Percentiles rank a stretch among this genome's conserved stretches.
phyloP scores from a whole-genome alignment of 176 grass and related monocot genomes.

The Juncus inflexus region DNA sequence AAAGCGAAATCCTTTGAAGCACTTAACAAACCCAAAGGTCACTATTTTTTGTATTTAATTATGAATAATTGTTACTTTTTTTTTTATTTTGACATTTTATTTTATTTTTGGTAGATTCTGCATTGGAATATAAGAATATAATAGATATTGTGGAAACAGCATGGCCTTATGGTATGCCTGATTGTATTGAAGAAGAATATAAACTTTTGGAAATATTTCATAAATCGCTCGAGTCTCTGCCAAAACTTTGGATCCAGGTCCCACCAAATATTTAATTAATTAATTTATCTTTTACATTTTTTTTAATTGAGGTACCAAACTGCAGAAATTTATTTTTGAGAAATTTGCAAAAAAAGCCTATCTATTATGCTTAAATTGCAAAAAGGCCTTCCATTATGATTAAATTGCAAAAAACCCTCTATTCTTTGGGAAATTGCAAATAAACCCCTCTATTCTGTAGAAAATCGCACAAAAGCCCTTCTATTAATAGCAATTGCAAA shows the following conservation, averaged over 20 bases:
- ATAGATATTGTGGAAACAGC: conserved; percentile 83
- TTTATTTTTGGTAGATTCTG: conserved; percentile 66
- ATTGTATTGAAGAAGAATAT: conserved; percentile 54
- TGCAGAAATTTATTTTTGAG: too few relatives aligned
- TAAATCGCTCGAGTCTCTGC: conserved; percentile 80
- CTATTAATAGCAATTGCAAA: too few relatives aligned
- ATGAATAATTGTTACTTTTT: conserved; percentile 26
- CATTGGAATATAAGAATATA: conserved; percentile 82
- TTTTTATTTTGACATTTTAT: conserved; percentile 17
- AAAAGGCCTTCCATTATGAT: too few relatives aligned
- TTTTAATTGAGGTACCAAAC: too few relatives aligned
- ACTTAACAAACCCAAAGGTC: conserved; percentile 71
- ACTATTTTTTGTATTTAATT: conserved; percentile 4
- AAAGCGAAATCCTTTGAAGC: conserved; percentile 81
- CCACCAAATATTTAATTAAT: background rate
- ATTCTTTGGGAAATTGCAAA: too few relatives aligned
- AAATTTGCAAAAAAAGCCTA: too few relatives aligned
- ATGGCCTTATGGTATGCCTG: conserved; percentile 71
- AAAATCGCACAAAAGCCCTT: too few relatives aligned
- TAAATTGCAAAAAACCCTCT: too few relatives aligned
- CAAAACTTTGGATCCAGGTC: conserved; percentile 66
- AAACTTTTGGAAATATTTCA: conserved; percentile 87
- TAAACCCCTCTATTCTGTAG: too few relatives aligned
- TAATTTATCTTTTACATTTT: too few relatives aligned
- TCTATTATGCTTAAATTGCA: too few relatives aligned